Evolutionary conservation across 805 yeast species (phyloP), one percentile per base, ranked within the genome.

Genomic region (Suhomyces faveliae): DNA sequence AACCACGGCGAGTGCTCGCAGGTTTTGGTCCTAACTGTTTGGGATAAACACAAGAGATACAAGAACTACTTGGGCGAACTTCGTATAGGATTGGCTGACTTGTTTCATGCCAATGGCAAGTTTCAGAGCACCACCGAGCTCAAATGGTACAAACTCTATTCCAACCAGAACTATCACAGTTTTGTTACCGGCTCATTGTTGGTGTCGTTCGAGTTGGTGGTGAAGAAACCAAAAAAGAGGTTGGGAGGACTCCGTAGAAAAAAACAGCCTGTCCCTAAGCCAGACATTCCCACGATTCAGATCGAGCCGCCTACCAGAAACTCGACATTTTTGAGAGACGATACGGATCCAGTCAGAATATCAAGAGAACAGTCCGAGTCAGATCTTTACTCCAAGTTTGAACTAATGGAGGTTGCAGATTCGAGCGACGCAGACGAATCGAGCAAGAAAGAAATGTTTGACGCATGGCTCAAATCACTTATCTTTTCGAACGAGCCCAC

Each of bases 121-220:
- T 52, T 61, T 44, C 38, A 37, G 5, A 39, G 51, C 23, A 50
- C 52, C 12, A 62, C 66, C 2, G 70, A 65, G 1, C 57, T 76
- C 8, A 65, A 70, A 43, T 79, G 81, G 81, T 73, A 70, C 54
- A 67, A 68, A 50, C 58, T 79, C 5, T 67, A 69, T 43, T 74
- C 80, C 6, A 70, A 70, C 19, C 62, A 59, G 38, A 57, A 64
- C 0, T 61, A 71, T 45, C 69, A 71, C 33, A 60, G 72, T 11
- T 79, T 67, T 55, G 76, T 77, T 10, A 76, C 81, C 1, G 83
- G 83, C 0, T 73, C 80, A 0, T 47, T 79, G 11, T 60, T 75
- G 19, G 43, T 75, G 8, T 71, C 76, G 29, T 70, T 77, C 48
- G 77, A 73, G 46, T 52, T 78, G 42, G 53, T 58, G 8, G 58